Percentiles rank a stretch among this genome's conserved stretches.
Evolutionary conservation across 805 yeast genomes (phyloP).

Genomic region (Starmera dryadoides): DNA sequence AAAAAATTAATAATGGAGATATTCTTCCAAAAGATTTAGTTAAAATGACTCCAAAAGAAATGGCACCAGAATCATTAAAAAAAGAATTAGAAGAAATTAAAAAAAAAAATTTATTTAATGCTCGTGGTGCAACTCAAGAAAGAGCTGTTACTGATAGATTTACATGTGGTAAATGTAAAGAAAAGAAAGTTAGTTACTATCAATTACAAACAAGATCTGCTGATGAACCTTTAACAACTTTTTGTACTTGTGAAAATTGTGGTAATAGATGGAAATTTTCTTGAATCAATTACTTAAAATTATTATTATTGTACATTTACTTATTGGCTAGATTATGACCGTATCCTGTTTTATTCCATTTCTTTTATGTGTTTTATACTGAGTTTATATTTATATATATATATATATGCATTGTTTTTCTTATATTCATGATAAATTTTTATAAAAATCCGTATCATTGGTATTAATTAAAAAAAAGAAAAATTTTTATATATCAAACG

Average conservation of each 20-base stretch:
- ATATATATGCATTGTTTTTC: background rate
- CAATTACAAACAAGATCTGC: slow-evolving; percentile 98
- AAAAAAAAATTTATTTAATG: slow-evolving; percentile 86
- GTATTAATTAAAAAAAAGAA: too few relatives aligned
- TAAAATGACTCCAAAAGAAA: slow-evolving; percentile 83
- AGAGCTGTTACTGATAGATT: slow-evolving; percentile 95
- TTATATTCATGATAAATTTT: too few relatives aligned
- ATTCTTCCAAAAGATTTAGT: slow-evolving; percentile 61
- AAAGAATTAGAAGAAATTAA: slow-evolving; percentile 80
- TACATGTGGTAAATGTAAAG: slow-evolving; percentile 96
- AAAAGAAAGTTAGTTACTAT: slow-evolving; percentile 92
- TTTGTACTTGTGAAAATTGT: slow-evolving; percentile 96
- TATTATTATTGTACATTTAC: background rate
- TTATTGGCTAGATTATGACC: too few relatives aligned
- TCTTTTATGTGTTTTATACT: too few relatives aligned
- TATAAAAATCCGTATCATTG: too few relatives aligned
- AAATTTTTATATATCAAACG: too few relatives aligned
- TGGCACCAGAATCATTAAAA: slow-evolving; percentile 90
- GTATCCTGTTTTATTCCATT: too few relatives aligned
- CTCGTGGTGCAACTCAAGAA: slow-evolving; percentile 95
- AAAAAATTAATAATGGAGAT: slow-evolving; percentile 58
- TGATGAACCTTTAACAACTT: slow-evolving; percentile 97
- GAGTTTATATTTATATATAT: too few relatives aligned
- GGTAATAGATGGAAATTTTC: slow-evolving; percentile 98
- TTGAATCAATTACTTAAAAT: slow-evolving; percentile 21